phyloP scores from a whole-genome alignment of 805 yeast genomes.

The Metschnikowia peoriensis region DNA sequence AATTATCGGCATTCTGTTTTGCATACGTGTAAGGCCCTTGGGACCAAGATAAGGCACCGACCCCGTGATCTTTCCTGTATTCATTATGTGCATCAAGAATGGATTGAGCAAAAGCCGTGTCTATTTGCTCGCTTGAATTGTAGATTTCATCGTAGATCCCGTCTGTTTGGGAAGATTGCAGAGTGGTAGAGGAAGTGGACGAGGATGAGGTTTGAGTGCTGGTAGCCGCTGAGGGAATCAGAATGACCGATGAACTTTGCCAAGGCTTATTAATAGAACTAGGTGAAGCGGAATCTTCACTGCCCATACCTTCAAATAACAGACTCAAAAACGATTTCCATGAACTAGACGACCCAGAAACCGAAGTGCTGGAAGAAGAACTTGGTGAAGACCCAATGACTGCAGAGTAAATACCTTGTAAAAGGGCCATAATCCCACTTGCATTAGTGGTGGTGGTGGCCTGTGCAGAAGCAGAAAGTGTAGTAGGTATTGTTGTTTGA shows the following conservation, averaged over 20 bases:
- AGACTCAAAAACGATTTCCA: slow-evolving; percentile 8
- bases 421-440: slow-evolving; percentile 1
- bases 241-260: background rate
- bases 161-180: too few species aligned
- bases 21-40: slow-evolving; percentile 33
- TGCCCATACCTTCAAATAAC: slow-evolving; percentile 2
- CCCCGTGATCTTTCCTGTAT: slow-evolving; percentile 32
- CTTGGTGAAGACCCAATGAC: background rate
- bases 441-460: background rate
- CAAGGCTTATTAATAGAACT: background rate
- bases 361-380: background rate
- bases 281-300: background rate
- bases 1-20: slow-evolving; percentile 31
- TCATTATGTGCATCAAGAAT: slow-evolving; percentile 35
- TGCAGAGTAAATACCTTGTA: slow-evolving; percentile 3
- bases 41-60: slow-evolving; percentile 31
- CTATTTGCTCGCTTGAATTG: slow-evolving; percentile 23
- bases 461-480: slow-evolving; percentile 8
- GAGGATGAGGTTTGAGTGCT: background rate
- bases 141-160: slow-evolving; percentile 20
- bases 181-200: background rate
- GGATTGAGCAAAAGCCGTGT: slow-evolving; percentile 27
- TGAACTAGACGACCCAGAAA: background rate
- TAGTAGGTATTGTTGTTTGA: background rate
- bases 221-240: background rate